A percentile compares a stretch with the other conserved stretches of the same genome.
Evolutionary conservation across 495 filamentous ascomycete genomes (phyloP).

Genomic region (Xylaria nigripes): DNA sequence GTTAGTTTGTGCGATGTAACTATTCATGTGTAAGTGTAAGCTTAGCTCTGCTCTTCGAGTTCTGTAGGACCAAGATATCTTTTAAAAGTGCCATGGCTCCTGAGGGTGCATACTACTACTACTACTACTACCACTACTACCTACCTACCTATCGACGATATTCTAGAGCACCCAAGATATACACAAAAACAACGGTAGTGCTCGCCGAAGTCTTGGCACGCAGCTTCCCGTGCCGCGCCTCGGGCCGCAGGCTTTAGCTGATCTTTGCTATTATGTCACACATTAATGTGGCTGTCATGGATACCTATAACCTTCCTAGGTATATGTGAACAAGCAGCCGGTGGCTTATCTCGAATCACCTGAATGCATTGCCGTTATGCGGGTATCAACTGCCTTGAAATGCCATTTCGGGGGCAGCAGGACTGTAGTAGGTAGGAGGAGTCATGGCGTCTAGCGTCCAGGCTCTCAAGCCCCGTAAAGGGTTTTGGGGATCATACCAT

Average conservation of each 20-base stretch:
- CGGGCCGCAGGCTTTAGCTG: conserved; percentile 3
- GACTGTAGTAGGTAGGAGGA: neutral
- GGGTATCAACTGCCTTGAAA: neutral
- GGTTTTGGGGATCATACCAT: neutral
- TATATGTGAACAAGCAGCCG: neutral
- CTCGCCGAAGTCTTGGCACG: neutral
- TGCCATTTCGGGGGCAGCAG: neutral
- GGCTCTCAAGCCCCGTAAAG: neutral
- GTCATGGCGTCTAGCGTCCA: neutral
- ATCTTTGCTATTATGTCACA: neutral
- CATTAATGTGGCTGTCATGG: neutral
- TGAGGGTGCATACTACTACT: no score
- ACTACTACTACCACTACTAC: no score
- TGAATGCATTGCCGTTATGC: neutral
- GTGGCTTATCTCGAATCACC: neutral
- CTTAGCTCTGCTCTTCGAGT: no score
- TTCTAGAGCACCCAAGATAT: no score
- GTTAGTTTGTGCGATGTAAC: no score
- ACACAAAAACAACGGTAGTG: neutral
- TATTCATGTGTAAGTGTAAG: no score
- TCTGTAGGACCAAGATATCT: no score
- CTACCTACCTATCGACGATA: no score
- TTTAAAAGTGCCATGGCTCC: no score
- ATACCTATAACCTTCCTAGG: neutral
- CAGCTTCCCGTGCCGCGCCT: conserved; percentile 4